A percentile compares a stretch with the other conserved stretches of the same genome.
Conservation (phyloP, 306 rosid genomes). For the Prunus davidiana region DNA sequence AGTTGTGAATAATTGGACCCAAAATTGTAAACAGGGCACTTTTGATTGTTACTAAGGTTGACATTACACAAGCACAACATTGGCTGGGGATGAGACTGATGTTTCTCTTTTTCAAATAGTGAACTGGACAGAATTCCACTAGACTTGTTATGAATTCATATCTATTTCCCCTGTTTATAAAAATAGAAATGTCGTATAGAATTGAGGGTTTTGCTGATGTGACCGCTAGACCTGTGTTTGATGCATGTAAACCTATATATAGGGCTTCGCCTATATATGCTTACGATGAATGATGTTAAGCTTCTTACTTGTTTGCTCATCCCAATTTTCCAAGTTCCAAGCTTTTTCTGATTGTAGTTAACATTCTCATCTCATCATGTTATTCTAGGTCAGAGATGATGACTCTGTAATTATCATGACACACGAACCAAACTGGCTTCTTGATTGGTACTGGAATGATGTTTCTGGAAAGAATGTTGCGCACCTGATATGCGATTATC, state of each 20-base stretch:
- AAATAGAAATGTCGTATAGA: not conserved
- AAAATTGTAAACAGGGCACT: not conserved
- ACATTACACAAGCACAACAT: not conserved
- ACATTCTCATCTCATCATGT: conserved; percentile 25
- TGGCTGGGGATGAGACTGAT: not conserved
- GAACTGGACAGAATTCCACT: not conserved
- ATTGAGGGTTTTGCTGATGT: not conserved
- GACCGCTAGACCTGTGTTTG: not conserved
- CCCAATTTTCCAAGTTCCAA: not conserved
- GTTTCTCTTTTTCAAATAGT: not conserved
- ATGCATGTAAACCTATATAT: conserved; percentile 5
- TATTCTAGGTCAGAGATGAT: conserved; percentile 62
- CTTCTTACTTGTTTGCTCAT: not conserved
- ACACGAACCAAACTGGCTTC: conserved; percentile 93
- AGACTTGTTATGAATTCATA: not conserved
- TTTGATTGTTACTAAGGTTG: not conserved
- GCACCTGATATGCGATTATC: conserved; percentile 74
- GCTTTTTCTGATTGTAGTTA: conserved; percentile 15
- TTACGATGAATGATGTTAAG: not conserved
- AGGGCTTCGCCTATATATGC: not conserved
- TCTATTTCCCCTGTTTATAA: not conserved
- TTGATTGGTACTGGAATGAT: conserved; percentile 90
- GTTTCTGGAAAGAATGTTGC: conserved; percentile 87
- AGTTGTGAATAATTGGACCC: not conserved
- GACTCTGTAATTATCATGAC: conserved; percentile 89